phyloP scores from a whole-genome alignment of 2,329 filamentous ascomycete species.

The Talaromyces atroroseus region DNA sequence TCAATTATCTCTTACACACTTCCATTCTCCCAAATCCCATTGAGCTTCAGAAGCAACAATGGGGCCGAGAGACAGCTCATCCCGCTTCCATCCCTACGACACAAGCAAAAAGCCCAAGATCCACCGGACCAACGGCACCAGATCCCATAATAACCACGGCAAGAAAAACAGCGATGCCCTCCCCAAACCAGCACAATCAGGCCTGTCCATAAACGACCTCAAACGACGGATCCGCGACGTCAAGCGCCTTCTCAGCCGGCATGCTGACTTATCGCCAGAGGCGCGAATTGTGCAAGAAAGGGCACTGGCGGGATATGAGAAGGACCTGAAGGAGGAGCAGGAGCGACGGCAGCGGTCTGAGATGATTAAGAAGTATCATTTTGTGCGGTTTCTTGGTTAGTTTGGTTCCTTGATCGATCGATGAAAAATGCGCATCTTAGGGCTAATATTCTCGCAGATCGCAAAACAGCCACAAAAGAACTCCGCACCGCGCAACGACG shows the following conservation, averaged over 20 bases:
- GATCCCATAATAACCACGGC: conserved; percentile 12
- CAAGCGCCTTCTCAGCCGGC: conserved; percentile 47
- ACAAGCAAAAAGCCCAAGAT: conserved; percentile 17
- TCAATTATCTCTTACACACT: background rate
- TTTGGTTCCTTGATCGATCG: conserved; percentile 11
- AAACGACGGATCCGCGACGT: conserved; percentile 54
- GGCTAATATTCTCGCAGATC: conserved; percentile 25
- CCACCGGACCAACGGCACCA: conserved; percentile 13
- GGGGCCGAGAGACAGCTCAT: conserved; percentile 3
- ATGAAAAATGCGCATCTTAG: background rate
- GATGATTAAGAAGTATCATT: conserved; percentile 59
- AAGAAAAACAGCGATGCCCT: conserved; percentile 8
- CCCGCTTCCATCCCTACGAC: conserved; percentile 13
- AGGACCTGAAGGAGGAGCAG: conserved; percentile 49
- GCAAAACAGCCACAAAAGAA: conserved; percentile 38
- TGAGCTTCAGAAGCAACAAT: background rate
- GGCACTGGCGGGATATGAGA: conserved; percentile 51
- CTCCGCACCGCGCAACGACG: conserved; percentile 27
- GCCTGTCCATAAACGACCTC: conserved; percentile 44
- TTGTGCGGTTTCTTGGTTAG: conserved; percentile 58
- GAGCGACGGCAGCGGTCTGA: conserved; percentile 47
- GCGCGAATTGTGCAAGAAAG: conserved; percentile 55
- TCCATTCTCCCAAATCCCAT: background rate
- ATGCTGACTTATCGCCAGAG: conserved; percentile 48
- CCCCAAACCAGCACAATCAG: background rate